Evolutionary conservation across 2,329 filamentous ascomycete genomes (phyloP).

Genomic region (Fusarium illudens): DNA sequence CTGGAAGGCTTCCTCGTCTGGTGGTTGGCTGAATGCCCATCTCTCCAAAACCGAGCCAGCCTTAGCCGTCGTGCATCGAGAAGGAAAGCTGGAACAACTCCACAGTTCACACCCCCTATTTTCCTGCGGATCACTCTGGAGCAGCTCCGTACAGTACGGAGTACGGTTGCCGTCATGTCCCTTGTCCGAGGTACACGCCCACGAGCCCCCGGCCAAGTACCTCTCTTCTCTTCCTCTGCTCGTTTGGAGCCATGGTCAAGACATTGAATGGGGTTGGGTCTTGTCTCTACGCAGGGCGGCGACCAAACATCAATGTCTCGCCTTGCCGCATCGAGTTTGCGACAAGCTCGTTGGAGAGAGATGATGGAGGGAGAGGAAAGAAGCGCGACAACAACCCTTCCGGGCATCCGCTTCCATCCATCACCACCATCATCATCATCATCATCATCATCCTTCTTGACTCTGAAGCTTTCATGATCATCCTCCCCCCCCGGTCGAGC

Average conservation of each 20-base stretch:
- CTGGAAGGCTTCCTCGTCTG: slow-evolving; percentile 3
- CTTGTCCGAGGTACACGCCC: not conserved
- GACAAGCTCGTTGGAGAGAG: not conserved
- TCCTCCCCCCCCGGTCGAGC: slow-evolving; percentile 20
- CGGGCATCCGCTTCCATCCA: not conserved
- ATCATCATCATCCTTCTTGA: slow-evolving; percentile 1
- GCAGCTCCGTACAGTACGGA: slow-evolving; percentile 13
- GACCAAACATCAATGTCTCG: slow-evolving; percentile 4
- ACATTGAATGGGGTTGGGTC: not conserved
- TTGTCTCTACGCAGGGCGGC: not conserved
- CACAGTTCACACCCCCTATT: slow-evolving; percentile 31
- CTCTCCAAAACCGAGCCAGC: slow-evolving; percentile 28
- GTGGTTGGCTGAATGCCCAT: slow-evolving; percentile 13
- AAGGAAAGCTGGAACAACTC: slow-evolving; percentile 25
- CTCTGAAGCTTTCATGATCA: slow-evolving; percentile 13
- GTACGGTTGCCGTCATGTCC: slow-evolving; percentile 3
- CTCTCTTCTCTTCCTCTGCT: not conserved
- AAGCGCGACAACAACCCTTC: not conserved
- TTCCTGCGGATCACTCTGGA: slow-evolving; percentile 24
- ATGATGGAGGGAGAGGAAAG: not conserved
- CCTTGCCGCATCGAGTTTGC: not conserved
- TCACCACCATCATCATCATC: slow-evolving; percentile 1
- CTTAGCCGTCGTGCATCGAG: slow-evolving; percentile 24
- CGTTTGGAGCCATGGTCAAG: not conserved
- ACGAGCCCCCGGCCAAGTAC: not conserved